Base-by-base conservation (phyloP, 23 red algal genomes). In the Gracilariopsis chorda region DNA sequence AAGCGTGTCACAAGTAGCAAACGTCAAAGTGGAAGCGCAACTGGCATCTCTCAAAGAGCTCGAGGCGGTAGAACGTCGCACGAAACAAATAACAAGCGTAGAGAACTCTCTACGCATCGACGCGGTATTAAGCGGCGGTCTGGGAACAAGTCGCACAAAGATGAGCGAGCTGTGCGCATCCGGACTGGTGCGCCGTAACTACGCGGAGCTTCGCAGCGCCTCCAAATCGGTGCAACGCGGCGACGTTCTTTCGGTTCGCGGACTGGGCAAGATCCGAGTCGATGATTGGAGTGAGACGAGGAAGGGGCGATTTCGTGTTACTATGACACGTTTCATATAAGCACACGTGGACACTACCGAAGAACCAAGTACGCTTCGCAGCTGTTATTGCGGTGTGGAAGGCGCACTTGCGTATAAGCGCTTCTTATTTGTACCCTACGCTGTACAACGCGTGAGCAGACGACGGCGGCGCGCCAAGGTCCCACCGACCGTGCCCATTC, bases 51-150 rank as follows among this genome's bases (percentile, higher is more conserved):
- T 85, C 11, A 43, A 67, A 21, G 86, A 97, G 92, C 56, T 97
- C 27, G 20, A 92, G 17, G 59, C 90, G 17, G 65, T 30, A 17
- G 52, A 72, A 25, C 55, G 45, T 14, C 39, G 73, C 13, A 42
- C 69, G 41, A 97, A 94, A 86, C 60, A 75, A 24, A n/a, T 97
- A 7, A 59, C 25, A 48, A 83, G 39, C 39, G 90, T 94, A 9
- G 94, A 97, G 52, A 59, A 65, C 19, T 90, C 82, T 16, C 28
- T 97, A 77, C 82, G 94, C 32, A 21, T 97, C 23, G 94, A 97
- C 53, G 81, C 94, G 19, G 94, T 97, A 2, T 90, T 77, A 19
- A 88, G 78, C 25, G 94, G 90, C 7, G 94, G 94, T 41, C 94
- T 97, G 32, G 84, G 71, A 33, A 65, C 84, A 28, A 81, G 64